Percentiles rank a stretch among this genome's conserved stretches.
phyloP scores from a whole-genome alignment of 306 rosid genomes.

The Glycine soja region DNA sequence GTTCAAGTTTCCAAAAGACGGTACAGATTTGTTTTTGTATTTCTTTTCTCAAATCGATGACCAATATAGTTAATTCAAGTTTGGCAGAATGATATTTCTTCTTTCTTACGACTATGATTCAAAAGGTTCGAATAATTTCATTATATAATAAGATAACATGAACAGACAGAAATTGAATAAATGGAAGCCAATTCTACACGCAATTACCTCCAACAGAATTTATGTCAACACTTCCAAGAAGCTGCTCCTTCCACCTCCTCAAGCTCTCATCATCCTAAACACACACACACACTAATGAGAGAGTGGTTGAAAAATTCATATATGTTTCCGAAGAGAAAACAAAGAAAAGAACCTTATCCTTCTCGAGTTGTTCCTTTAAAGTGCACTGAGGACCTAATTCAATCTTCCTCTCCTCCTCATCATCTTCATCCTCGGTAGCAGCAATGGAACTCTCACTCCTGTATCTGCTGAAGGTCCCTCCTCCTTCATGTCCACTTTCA shows the following conservation, averaged over 20 bases:
- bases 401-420: conserved; percentile 78
- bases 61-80: conserved; percentile 20
- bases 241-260: conserved; percentile 98
- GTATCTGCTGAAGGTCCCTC: conserved; percentile 45
- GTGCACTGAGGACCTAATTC: conserved; percentile 92
- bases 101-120: neutral
- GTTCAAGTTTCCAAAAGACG: conserved; percentile 4
- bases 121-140: conserved; percentile 8
- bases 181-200: neutral
- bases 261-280: conserved; percentile 92
- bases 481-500: conserved; percentile 52
- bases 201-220: conserved; percentile 82
- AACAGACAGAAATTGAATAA: neutral
- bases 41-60: neutral
- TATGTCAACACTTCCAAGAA: conserved; percentile 91
- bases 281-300: conserved; percentile 30
- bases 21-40: neutral
- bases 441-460: conserved; percentile 69
- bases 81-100: conserved; percentile 10
- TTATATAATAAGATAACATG: neutral
- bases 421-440: conserved; percentile 85
- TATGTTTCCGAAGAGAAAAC: neutral
- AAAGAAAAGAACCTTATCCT: conserved; percentile 70
- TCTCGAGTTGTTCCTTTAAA: conserved; percentile 87
- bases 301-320: neutral